Evolutionary conservation across 305 asterid genomes (phyloP).

Genomic region (Stenogyne calaminthoides): DNA sequence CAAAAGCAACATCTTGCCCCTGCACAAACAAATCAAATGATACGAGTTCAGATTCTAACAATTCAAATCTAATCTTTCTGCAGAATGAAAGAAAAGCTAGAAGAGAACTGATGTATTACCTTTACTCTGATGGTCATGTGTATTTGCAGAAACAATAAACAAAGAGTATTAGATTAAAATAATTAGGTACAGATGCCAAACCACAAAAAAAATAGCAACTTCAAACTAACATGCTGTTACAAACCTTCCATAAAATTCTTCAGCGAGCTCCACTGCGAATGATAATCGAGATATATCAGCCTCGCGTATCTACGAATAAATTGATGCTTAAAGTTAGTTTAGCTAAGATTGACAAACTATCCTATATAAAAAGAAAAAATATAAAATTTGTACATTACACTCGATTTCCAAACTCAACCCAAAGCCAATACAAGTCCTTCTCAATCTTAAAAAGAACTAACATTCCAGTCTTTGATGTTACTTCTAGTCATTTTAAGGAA

Average conservation of each 20-base stretch:
- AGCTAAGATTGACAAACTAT: slow-evolving; percentile 6
- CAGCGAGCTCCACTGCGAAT: slow-evolving; percentile 99
- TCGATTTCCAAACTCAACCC: not conserved
- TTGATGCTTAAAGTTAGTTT: slow-evolving; percentile 25
- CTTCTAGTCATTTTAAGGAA: not conserved
- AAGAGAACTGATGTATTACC: slow-evolving; percentile 48
- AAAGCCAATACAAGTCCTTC: slow-evolving; percentile 4
- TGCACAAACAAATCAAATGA: slow-evolving; percentile 40
- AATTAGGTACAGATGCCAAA: slow-evolving; percentile 25
- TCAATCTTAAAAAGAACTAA: not conserved
- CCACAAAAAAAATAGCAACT: slow-evolving; percentile 16
- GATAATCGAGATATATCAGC: slow-evolving; percentile 97
- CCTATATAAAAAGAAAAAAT: slow-evolving; percentile 5
- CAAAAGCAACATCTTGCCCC: slow-evolving; percentile 99
- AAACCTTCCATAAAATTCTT: slow-evolving; percentile 97
- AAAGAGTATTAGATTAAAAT: slow-evolving; percentile 37
- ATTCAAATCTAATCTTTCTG: not conserved
- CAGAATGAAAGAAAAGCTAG: not conserved
- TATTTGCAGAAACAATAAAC: slow-evolving; percentile 32
- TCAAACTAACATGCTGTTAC: slow-evolving; percentile 29
- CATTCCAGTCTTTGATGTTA: not conserved
- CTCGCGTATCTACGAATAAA: slow-evolving; percentile 79
- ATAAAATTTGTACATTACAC: not conserved
- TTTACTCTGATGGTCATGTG: slow-evolving; percentile 66
- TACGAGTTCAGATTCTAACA: slow-evolving; percentile 13